Evolutionary conservation across 257 asterid species (phyloP), one percentile per base, ranked within the genome.

Genomic region (Ilex aquifolium): DNA sequence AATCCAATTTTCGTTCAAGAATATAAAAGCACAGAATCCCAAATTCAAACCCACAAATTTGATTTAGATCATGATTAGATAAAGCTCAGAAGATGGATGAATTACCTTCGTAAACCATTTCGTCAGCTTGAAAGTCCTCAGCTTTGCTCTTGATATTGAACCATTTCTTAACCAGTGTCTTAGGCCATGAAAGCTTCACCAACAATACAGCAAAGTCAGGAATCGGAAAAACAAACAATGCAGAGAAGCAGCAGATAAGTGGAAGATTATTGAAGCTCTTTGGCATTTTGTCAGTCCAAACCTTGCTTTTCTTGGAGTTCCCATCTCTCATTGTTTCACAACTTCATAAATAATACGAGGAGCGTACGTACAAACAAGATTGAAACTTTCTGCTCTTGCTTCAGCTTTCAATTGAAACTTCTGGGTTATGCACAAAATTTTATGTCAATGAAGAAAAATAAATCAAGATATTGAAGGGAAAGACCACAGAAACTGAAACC

Each of bases 151-250:
- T 90, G 80, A 85, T 76, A 72, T 93, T 87, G 88, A 93, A 77
- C 99, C 91, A 89, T 87, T 93, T 93, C 87, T 93, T 90, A 70
- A 93, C 95, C 56, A 93, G 85, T 36, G 87, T 80, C 78, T 90
- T 93, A 16, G 97, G 79, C 96, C 96, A 89, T 49, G 97, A 84
- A 80, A 84, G 63, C 96, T 89, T 67, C 74, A 70, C 55, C 61
- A 73, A 72, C 42, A 63, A 50, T 74, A 59, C 54, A 21, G 1
- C 27, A 32, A 32, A 63, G 70, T 72, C 74, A 79, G 79, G 57
- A 80, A 69, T 56, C 70, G 76, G 4, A 14, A 46, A 46, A 46
- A 51, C 53, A 63, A 59, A 66, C 61, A 72, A 65, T 64, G 76
- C 66, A 74, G 40, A 63, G 74, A 68, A 60, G 48, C 72, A 8